Percentiles rank a stretch among this genome's conserved stretches.
Evolutionary conservation across 495 filamentous ascomycete species (phyloP).

Genomic region (Podospora fimiseda): DNA sequence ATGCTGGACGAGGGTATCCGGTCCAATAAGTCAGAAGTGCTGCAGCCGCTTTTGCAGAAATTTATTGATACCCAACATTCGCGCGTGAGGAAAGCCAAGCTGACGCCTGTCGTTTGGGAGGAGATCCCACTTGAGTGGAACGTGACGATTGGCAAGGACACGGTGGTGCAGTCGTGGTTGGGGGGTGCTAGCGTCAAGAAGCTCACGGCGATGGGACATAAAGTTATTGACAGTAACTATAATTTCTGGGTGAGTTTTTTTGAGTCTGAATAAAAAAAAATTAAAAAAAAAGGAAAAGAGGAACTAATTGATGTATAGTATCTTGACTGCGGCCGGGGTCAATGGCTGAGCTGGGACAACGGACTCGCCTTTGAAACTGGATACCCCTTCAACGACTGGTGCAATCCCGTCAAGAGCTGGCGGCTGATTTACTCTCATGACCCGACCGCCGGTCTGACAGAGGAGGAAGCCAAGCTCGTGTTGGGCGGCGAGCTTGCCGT

Average conservation of each 20-base stretch:
- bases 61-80: conserved; percentile 61
- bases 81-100: conserved; percentile 48
- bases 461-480: conserved; percentile 53
- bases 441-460: conserved; percentile 54
- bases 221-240: conserved; percentile 66
- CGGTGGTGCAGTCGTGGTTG: conserved; percentile 69
- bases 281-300: neutral
- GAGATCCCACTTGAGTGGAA: conserved; percentile 75
- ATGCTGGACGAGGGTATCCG: conserved; percentile 61
- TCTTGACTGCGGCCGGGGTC: conserved; percentile 72
- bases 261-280: neutral
- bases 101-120: conserved; percentile 74
- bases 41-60: conserved; percentile 64
- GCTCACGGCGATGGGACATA: conserved; percentile 54
- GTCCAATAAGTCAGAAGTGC: conserved; percentile 52
- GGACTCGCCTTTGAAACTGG: conserved; percentile 35
- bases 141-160: conserved; percentile 54
- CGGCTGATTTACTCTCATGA: conserved; percentile 71
- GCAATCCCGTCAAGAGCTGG: conserved; percentile 68
- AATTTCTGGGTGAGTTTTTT: conserved; percentile 57
- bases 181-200: conserved; percentile 48
- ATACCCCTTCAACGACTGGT: conserved; percentile 74
- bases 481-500: conserved; percentile 71
- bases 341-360: conserved; percentile 63
- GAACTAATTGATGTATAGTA: conserved; percentile 43